These are phyloP conservation scores for Verruconis gallopava DNA, from an alignment of 2,329 filamentous ascomycete species.

Conservation along the genomic window DNA sequence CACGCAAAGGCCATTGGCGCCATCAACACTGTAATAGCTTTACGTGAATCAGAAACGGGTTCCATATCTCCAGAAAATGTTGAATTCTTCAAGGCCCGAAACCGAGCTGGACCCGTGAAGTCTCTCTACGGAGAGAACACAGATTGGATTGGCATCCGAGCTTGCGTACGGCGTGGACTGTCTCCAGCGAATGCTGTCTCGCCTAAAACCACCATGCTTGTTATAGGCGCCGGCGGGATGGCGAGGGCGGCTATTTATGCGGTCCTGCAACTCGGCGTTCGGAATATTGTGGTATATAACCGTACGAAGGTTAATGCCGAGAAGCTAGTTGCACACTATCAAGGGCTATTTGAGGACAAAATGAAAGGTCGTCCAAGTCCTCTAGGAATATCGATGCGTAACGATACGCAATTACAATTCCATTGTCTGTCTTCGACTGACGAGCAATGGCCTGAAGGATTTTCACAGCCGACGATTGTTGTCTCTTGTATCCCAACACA, in stretches of 20 bases:
- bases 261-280: slow-evolving; percentile 63
- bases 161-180: slow-evolving; percentile 57
- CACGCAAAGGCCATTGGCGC: slow-evolving; percentile 65
- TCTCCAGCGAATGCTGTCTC: slow-evolving; percentile 54
- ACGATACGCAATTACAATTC: slow-evolving; percentile 25
- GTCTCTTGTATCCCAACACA: slow-evolving; percentile 66
- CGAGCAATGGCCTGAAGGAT: slow-evolving; percentile 51
- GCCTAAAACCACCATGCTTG: slow-evolving; percentile 37
- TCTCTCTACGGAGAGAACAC: slow-evolving; percentile 69
- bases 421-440: slow-evolving; percentile 45
- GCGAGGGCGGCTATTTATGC: slow-evolving; percentile 66
- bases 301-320: slow-evolving; percentile 54
- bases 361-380: slow-evolving; percentile 1
- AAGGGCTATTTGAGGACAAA: slow-evolving; percentile 31
- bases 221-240: slow-evolving; percentile 58
- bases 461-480: slow-evolving; percentile 57
- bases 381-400: slow-evolving; percentile 13
- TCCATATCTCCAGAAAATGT: slow-evolving; percentile 37
- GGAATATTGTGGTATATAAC: slow-evolving; percentile 64
- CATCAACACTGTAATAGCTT: slow-evolving; percentile 62
- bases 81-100: slow-evolving; percentile 43
- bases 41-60: slow-evolving; percentile 47
- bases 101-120: slow-evolving; percentile 51
- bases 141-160: slow-evolving; percentile 68
- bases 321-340: slow-evolving; percentile 57